Percentiles rank a stretch among this genome's conserved stretches.
Evolutionary conservation across 257 asterid species (phyloP).

Genomic region (Linderniella brevidens): DNA sequence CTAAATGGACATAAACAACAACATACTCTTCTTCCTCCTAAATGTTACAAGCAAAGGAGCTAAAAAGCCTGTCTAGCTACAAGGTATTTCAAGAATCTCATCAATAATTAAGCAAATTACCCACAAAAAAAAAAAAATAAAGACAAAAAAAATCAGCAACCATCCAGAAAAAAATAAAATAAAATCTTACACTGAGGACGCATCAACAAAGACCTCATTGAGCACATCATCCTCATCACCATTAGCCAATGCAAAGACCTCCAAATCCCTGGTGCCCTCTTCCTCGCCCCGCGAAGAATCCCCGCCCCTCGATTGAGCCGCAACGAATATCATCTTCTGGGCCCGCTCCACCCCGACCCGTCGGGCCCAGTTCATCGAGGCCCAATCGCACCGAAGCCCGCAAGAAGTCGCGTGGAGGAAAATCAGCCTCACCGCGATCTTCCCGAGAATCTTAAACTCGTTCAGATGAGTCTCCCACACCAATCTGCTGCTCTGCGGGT

Average conservation of each 20-base stretch:
- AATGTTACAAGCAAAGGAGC: too few species aligned
- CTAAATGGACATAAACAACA: too few species aligned
- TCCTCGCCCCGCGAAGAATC: slow-evolving; percentile 29
- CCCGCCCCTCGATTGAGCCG: slow-evolving; percentile 44
- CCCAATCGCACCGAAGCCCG: slow-evolving; percentile 29
- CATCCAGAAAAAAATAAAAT: slow-evolving; percentile 18
- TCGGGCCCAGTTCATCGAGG: slow-evolving; percentile 27
- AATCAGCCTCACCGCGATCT: slow-evolving; percentile 56
- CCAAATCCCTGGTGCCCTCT: slow-evolving; percentile 31
- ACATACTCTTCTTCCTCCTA: too few species aligned
- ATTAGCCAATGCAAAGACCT: slow-evolving; percentile 19
- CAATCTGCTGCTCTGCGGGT: slow-evolving; percentile 61
- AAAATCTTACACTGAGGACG: slow-evolving; percentile 24
- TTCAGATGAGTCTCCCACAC: slow-evolving; percentile 65
- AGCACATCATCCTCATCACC: slow-evolving; percentile 41
- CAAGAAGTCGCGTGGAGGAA: slow-evolving; percentile 55
- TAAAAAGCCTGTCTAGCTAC: too few species aligned
- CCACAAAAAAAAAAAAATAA: slow-evolving; percentile 19
- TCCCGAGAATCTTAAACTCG: slow-evolving; percentile 36
- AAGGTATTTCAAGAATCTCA: slow-evolving; percentile 3
- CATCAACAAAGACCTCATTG: slow-evolving; percentile 37
- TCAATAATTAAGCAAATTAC: slow-evolving; percentile 15
- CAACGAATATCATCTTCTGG: slow-evolving; percentile 43
- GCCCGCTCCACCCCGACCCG: slow-evolving; percentile 35
- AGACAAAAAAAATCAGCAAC: too few species aligned